A percentile compares a stretch with the other conserved stretches of the same genome.
Evolutionary conservation across 768 basidiomycete genomes (phyloP).

Genomic region (Termitomyces sp.): DNA sequence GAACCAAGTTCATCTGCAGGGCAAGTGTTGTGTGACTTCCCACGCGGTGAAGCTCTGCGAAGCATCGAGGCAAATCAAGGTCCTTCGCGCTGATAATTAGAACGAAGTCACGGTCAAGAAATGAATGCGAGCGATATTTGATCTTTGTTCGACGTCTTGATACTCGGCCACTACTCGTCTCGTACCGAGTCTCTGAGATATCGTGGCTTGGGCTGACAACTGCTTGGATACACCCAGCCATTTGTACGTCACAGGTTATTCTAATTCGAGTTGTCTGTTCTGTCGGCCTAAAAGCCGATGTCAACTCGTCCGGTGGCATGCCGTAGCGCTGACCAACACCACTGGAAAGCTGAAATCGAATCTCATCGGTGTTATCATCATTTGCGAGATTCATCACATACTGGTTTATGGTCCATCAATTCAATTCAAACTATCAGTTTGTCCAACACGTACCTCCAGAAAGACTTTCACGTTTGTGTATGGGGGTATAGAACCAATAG

Average conservation of each 20-base stretch:
- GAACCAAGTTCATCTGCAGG: constrained; percentile 53
- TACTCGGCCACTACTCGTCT: constrained; percentile 26
- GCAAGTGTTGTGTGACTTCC: constrained; percentile 33
- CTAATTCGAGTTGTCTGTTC: constrained; percentile 32
- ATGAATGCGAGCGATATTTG: constrained; percentile 34
- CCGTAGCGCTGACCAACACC: constrained; percentile 53
- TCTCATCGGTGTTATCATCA: constrained; percentile 41
- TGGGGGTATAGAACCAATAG: constrained; percentile 50
- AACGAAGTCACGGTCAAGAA: constrained; percentile 49
- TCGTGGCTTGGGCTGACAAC: constrained; percentile 44
- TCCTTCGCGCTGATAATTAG: constrained; percentile 44
- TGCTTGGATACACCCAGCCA: constrained; percentile 36
- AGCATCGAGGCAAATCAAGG: constrained; percentile 52
- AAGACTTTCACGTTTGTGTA: constrained; percentile 33
- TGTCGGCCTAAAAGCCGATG: constrained; percentile 23
- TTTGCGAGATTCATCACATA: constrained; percentile 53
- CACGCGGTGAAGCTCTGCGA: constrained; percentile 41
- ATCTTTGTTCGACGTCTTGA: constrained; percentile 40
- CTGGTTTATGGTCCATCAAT: constrained; percentile 19
- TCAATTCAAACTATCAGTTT: background rate
- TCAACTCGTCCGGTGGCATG: constrained; percentile 33
- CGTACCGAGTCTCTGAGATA: constrained; percentile 30
- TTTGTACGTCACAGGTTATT: constrained; percentile 46
- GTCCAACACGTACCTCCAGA: constrained; percentile 35
- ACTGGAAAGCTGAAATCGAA: constrained; percentile 54